Conservation (phyloP, 2,329 filamentous ascomycete genomes). For the Calonectria hongkongensis region DNA sequence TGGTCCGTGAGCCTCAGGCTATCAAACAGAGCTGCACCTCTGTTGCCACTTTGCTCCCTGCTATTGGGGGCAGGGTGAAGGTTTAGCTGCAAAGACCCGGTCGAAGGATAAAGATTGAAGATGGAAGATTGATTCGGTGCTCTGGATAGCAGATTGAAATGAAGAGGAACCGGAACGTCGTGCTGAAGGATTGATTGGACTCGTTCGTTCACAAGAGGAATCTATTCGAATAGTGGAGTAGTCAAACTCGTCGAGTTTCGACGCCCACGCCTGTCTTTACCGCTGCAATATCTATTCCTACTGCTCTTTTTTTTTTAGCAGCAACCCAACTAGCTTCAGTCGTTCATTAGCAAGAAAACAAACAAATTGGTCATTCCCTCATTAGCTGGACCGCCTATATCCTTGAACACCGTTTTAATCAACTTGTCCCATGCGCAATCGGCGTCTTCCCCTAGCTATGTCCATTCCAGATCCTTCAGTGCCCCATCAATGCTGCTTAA, state of each 20-base stretch:
- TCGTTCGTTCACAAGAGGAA: conserved; percentile 8
- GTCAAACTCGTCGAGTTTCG: conserved; percentile 25
- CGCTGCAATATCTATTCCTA: conserved; percentile 37
- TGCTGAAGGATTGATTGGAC: background rate
- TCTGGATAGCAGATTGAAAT: conserved; percentile 12
- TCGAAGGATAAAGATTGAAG: background rate
- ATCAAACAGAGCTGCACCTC: conserved; percentile 54
- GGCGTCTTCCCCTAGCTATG: conserved; percentile 1
- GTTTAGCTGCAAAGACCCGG: conserved; percentile 44
- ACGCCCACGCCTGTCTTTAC: conserved; percentile 48
- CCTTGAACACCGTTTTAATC: conserved; percentile 54
- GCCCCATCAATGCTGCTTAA: conserved; percentile 55
- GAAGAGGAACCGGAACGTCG: conserved; percentile 12
- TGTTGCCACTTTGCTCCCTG: conserved; percentile 44
- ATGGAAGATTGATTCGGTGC: conserved; percentile 1
- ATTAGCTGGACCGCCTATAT: conserved; percentile 49
- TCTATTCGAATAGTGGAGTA: conserved; percentile 26
- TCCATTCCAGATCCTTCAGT: conserved; percentile 2
- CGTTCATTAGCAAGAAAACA: conserved; percentile 53
- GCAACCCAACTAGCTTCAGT: conserved; percentile 50
- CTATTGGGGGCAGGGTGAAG: conserved; percentile 48
- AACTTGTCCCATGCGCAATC: conserved; percentile 41
- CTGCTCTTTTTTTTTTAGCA: conserved; percentile 32
- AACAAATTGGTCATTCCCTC: conserved; percentile 53
- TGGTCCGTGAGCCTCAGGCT: conserved; percentile 83